Percentiles rank a stretch among this genome's conserved stretches.
These are phyloP conservation scores for Heterobasidion occidentale DNA, from an alignment of 1,284 basidiomycete genomes.

Conservation along the genomic window DNA sequence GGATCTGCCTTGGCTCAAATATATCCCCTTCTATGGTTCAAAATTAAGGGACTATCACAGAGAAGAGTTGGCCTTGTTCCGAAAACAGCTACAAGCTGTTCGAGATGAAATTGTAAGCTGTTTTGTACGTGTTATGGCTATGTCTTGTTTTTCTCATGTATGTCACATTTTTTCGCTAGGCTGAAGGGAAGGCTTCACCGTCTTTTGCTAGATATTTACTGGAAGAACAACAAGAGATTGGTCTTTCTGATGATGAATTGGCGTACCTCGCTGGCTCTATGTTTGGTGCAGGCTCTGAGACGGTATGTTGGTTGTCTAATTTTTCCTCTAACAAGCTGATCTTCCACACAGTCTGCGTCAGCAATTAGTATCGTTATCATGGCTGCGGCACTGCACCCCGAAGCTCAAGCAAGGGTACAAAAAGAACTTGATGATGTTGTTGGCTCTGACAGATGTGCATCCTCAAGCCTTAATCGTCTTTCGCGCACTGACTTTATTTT, in stretches of 20 bases:
- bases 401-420: conserved; percentile 46
- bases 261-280: conserved; percentile 55
- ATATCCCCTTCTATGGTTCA: conserved; percentile 49
- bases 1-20: conserved; percentile 44
- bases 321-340: too few relatives aligned
- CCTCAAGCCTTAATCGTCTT: too few relatives aligned
- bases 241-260: conserved; percentile 43
- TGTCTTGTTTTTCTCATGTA: too few relatives aligned
- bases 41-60: conserved; percentile 41
- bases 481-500: too few relatives aligned
- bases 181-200: conserved; percentile 25
- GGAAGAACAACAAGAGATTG: conserved; percentile 40
- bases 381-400: conserved; percentile 56
- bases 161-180: conserved; percentile 15
- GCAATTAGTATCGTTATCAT: conserved; percentile 51
- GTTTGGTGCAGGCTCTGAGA: conserved; percentile 60
- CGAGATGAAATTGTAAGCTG: conserved; percentile 33
- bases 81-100: conserved; percentile 36
- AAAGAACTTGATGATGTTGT: conserved; percentile 53
- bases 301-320: conserved; percentile 20
- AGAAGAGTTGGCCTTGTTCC: conserved; percentile 52
- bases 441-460: conserved; percentile 40
- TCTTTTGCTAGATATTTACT: conserved; percentile 53
- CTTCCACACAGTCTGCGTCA: conserved; percentile 32
- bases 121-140: too few relatives aligned